These are phyloP conservation scores for Xylariaceae sp. DNA, from an alignment of 2,329 filamentous ascomycete species.

Conservation along the genomic window DNA sequence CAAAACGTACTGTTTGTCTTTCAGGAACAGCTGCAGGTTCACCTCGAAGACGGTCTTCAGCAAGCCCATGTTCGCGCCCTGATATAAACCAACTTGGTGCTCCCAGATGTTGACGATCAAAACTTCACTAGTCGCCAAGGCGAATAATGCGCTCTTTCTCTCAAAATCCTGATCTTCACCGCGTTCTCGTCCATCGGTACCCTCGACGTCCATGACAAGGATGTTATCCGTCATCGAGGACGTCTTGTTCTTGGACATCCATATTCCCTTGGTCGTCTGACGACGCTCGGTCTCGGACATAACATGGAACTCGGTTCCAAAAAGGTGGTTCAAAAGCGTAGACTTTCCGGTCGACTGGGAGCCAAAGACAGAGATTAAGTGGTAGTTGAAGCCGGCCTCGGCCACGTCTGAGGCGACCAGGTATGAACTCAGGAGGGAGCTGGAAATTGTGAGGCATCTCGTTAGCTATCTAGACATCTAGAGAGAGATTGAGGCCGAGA, in stretches of 20 bases:
- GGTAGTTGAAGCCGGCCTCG: constrained; percentile 95
- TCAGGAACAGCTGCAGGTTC: constrained; percentile 93
- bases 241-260: constrained; percentile 96
- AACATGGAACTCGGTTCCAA: constrained; percentile 92
- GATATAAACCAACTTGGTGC: constrained; percentile 95
- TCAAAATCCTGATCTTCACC: constrained; percentile 99
- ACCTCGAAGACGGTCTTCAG: constrained; percentile 99
- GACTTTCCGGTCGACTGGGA: constrained; percentile 99
- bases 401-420: constrained; percentile 74
- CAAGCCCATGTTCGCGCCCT: constrained; percentile 97
- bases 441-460: constrained; percentile 34
- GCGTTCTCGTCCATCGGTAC: constrained; percentile 90
- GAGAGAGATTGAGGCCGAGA: constrained; percentile 4
- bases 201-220: constrained; percentile 98
- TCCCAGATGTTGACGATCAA: constrained; percentile 99
- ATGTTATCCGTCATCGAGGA: constrained; percentile 90
- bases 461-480: constrained; percentile 17
- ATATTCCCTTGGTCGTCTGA: constrained; percentile 98
- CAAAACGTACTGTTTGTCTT: constrained; percentile 74
- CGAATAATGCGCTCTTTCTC: constrained; percentile 95
- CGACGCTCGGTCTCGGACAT: constrained; percentile 93
- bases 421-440: constrained; percentile 73
- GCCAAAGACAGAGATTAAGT: constrained; percentile 97
- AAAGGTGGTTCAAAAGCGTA: constrained; percentile 90
- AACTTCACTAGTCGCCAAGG: constrained; percentile 93